These are phyloP conservation scores for Fusarium domesticum DNA, from an alignment of 2,329 filamentous ascomycete genomes.

Conservation along the genomic window DNA sequence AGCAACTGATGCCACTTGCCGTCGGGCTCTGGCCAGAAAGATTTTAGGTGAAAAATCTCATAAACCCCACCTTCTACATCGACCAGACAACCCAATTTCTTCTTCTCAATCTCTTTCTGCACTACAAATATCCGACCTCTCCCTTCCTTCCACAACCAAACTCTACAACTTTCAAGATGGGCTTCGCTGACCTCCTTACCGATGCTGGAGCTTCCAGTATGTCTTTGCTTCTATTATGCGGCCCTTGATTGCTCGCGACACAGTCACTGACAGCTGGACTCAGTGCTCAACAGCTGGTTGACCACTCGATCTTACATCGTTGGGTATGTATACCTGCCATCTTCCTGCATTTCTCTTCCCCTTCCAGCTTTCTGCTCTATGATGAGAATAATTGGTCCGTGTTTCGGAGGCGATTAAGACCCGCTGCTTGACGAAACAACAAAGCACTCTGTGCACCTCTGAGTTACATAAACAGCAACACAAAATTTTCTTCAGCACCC, in stretches of 20 bases:
- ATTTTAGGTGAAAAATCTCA: slow-evolving; percentile 39
- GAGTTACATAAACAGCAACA: slow-evolving; percentile 40
- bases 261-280: slow-evolving; percentile 36
- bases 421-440: slow-evolving; percentile 74
- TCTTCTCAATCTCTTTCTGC: slow-evolving; percentile 29
- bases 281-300: slow-evolving; percentile 71
- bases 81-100: slow-evolving; percentile 38
- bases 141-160: slow-evolving; percentile 22
- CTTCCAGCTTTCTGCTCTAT: slow-evolving; percentile 19
- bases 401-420: slow-evolving; percentile 95
- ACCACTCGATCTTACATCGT: slow-evolving; percentile 76
- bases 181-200: slow-evolving; percentile 66
- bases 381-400: slow-evolving; percentile 94
- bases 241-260: slow-evolving; percentile 25
- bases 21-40: slow-evolving; percentile 25
- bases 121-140: slow-evolving; percentile 29
- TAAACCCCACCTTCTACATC: slow-evolving; percentile 41
- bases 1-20: slow-evolving; percentile 16
- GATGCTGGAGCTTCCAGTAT: slow-evolving; percentile 57
- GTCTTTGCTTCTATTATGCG: slow-evolving; percentile 30
- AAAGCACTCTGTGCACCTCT: slow-evolving; percentile 73
- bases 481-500: slow-evolving; percentile 3
- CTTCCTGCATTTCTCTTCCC: neutral
- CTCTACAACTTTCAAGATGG: slow-evolving; percentile 52
- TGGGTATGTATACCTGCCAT: slow-evolving; percentile 59